Conservation (phyloP, 352 stramenopile species). For the Pythium biforme region DNA sequence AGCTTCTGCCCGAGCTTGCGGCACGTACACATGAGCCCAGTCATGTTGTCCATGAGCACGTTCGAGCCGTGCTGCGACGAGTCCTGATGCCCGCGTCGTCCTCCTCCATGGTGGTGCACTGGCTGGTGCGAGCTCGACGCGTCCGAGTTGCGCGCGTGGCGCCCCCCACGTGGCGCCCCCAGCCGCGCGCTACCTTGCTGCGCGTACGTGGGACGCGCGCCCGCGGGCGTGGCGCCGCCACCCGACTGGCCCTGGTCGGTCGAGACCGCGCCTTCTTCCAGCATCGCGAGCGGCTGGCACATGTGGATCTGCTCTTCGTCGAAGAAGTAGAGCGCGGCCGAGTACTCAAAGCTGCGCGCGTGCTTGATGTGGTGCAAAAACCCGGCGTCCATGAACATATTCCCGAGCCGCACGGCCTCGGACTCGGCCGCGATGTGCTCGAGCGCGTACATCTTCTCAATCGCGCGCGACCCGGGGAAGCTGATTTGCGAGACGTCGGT, state of each 20-base stretch:
- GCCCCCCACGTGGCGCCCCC: background rate
- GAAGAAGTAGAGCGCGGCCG: conserved; percentile 30
- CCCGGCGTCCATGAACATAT: conserved; percentile 36
- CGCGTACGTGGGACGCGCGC: conserved; percentile 5
- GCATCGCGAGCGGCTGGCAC: conserved; percentile 30
- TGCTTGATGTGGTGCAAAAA: conserved; percentile 40
- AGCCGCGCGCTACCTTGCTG: conserved; percentile 3
- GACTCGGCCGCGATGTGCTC: conserved; percentile 11
- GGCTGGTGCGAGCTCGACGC: conserved; percentile 1
- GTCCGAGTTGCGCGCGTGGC: conserved; percentile 2
- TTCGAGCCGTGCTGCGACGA: conserved; percentile 22
- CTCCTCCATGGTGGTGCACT: background rate
- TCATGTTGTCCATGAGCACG: conserved; percentile 18
- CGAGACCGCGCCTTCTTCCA: conserved; percentile 22
- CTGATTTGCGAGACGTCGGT: conserved; percentile 15
- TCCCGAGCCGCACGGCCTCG: conserved; percentile 39
- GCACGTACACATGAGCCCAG: conserved; percentile 23
- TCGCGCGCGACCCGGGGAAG: conserved; percentile 27
- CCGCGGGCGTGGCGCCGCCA: background rate
- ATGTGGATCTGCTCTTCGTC: conserved; percentile 33
- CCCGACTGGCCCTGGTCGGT: conserved; percentile 14
- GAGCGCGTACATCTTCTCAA: conserved; percentile 25
- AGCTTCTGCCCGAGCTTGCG: conserved; percentile 33
- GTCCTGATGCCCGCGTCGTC: conserved; percentile 1
- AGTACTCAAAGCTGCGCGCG: conserved; percentile 26